A percentile compares a stretch with the other conserved stretches of the same genome.
Evolutionary conservation across 1,284 basidiomycete genomes (phyloP).

Genomic region (Boletus semigastroideus): DNA sequence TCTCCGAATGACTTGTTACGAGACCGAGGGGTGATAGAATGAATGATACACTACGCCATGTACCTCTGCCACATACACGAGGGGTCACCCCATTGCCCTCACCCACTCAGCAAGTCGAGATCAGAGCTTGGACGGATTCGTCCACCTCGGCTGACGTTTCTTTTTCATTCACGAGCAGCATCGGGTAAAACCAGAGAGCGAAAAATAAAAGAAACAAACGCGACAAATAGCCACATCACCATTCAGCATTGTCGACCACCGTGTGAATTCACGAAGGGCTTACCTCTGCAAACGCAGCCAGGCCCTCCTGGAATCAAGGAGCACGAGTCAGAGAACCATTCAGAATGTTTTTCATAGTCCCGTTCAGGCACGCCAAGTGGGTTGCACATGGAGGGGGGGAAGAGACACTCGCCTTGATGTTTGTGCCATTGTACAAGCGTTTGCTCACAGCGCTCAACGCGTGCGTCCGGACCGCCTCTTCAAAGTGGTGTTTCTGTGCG

Average conservation of each 20-base stretch:
- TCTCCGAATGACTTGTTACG: too few relatives aligned
- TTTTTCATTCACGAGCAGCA: constrained; percentile 44
- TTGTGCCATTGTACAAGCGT: constrained; percentile 63
- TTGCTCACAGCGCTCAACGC: constrained; percentile 50
- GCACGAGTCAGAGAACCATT: constrained; percentile 15
- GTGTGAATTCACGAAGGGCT: constrained; percentile 13
- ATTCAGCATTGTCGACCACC: neutral
- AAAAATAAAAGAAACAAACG: constrained; percentile 11
- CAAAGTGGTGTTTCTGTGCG: constrained; percentile 52
- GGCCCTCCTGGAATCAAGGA: constrained; percentile 39
- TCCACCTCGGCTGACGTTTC: constrained; percentile 62
- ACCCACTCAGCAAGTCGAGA: neutral
- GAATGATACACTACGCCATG: too few relatives aligned
- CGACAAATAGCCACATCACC: neutral
- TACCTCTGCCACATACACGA: too few relatives aligned
- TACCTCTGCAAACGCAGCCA: constrained; percentile 46
- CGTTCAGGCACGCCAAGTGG: neutral
- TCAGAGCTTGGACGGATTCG: constrained; percentile 59
- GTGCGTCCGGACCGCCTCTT: constrained; percentile 54
- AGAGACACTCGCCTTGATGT: constrained; percentile 59
- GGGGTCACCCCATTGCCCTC: too few relatives aligned
- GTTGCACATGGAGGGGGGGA: neutral
- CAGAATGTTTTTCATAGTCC: too few relatives aligned
- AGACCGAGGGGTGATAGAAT: too few relatives aligned
- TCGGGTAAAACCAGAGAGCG: constrained; percentile 31